Base-by-base conservation (phyloP, 768 basidiomycete genomes). In the Hygrophorus pudorinus region DNA sequence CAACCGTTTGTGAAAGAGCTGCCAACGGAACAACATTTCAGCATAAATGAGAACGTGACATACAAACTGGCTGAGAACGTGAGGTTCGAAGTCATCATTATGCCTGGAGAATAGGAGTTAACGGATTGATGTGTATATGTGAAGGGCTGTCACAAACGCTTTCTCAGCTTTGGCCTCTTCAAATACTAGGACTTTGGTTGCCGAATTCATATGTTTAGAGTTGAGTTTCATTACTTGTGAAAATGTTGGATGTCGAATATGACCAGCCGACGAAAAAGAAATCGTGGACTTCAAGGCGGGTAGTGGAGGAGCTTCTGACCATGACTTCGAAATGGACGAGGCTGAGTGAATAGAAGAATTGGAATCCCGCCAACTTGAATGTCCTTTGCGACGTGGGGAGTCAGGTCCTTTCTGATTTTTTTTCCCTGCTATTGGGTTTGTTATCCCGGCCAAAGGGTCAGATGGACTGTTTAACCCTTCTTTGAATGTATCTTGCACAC, bases 21-120 rank as follows among this genome's bases (percentile, higher is more conserved):
- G 64, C 90, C 89, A 92, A 35, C 79, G 65, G 50, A 78, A 76
- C 17, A 92, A 65, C 49, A 83, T 63, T 45, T 91, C 85, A 5
- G 84, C 82, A 55, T 91, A 92, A 1, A 70, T 67, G 34, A 78
- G 61, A 16, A 90, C 66, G 57, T 91, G 85, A 24, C 58, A 48
- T 41, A 57, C 54, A 49, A 72, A 65, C 47, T 68, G 67, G 14
- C 65, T 60, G 16, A 76, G 66, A 41, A 74, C 54, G 7, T 61
- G 53, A 2, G 57, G 50, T 27, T 68, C 57, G 36, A 75, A 66
- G 17, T 48, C 34, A 11, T 48, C 17, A 63, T 48, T 16, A 51
- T 58, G 38, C 35, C 57, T 41, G 48, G 44, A 45, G 59, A n/a
- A 17, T 30, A 27, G n/a, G 6, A 3, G 27, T 16, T 28, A 20